A percentile compares a stretch with the other conserved stretches of the same genome.
These are phyloP conservation scores for Novymonas esmeraldas DNA, from an alignment of 208 protist species.

Conservation along the genomic window DNA sequence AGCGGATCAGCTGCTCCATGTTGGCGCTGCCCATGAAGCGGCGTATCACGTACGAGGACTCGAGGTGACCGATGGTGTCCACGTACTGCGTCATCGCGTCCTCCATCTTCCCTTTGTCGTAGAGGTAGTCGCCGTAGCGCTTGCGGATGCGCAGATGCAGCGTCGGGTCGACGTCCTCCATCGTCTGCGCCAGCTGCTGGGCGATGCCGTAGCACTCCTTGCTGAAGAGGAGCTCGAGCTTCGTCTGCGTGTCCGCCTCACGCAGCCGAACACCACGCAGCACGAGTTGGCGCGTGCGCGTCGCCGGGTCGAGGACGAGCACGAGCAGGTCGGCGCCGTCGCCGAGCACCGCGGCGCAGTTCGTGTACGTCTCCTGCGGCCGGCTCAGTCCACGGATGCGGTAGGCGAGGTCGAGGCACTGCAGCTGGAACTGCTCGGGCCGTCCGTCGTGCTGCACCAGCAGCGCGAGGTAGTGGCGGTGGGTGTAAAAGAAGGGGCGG, in stretches of 20 bases:
- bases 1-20: conserved; percentile 94
- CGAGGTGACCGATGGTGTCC: conserved; percentile 92
- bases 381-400: conserved; percentile 87
- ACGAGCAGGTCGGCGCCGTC: conserved; percentile 88
- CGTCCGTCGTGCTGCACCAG: conserved; percentile 59
- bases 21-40: conserved; percentile 95
- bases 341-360: conserved; percentile 74
- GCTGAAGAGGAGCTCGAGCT: conserved; percentile 96
- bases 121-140: conserved; percentile 95
- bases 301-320: conserved; percentile 58
- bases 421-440: conserved; percentile 59
- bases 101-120: conserved; percentile 71
- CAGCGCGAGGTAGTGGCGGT: conserved; percentile 88
- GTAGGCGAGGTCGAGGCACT: conserved; percentile 91
- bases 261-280: conserved; percentile 49
- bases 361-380: conserved; percentile 59
- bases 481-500: conserved; percentile 61
- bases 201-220: conserved; percentile 95
- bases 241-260: conserved; percentile 93
- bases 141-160: conserved; percentile 93
- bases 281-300: conserved; percentile 14
- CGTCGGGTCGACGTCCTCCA: conserved; percentile 39
- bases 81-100: conserved; percentile 95
- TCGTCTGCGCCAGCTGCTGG: conserved; percentile 85
- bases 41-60: conserved; percentile 97